Evolutionary conservation across 139 green algal genomes (phyloP).

Genomic region (Asterochloris sp.): DNA sequence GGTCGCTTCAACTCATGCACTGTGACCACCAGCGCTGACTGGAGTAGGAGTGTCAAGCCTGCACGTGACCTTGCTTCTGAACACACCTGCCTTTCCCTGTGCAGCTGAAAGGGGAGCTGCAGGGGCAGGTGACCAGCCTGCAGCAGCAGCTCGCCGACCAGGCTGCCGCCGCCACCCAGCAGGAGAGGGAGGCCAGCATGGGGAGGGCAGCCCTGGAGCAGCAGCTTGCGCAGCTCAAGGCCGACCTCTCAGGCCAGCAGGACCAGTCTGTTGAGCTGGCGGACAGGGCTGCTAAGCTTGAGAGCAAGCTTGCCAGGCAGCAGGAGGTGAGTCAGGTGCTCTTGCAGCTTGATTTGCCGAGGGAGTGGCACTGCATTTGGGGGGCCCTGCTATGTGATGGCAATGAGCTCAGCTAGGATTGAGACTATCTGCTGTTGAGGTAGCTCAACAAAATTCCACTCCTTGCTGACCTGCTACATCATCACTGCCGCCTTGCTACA

Average conservation of each 20-base stretch:
- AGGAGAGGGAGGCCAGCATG: constrained; percentile 7
- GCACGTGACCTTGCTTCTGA: too few species aligned
- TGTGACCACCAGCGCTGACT: too few species aligned
- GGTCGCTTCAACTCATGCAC: too few species aligned
- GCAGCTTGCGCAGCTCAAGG: constrained; percentile 3
- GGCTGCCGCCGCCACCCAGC: not conserved
- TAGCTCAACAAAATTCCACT: too few species aligned
- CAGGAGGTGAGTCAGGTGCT: not conserved
- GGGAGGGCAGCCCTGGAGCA: constrained; percentile 9
- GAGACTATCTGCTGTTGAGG: too few species aligned
- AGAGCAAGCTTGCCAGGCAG: constrained; percentile 1
- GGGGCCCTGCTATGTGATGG: not conserved
- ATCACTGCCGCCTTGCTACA: too few species aligned
- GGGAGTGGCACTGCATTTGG: not conserved
- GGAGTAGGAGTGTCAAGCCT: too few species aligned
- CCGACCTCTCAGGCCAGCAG: not conserved
- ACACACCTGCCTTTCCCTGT: not conserved
- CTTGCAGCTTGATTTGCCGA: not conserved
- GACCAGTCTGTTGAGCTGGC: constrained; percentile 7
- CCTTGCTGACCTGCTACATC: too few species aligned
- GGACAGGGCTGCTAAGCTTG: not conserved
- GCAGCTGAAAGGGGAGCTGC: constrained; percentile 19
- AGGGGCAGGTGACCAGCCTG: constrained; percentile 14
- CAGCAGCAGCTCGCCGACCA: constrained; percentile 7
- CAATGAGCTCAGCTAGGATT: not conserved